Evolutionary conservation across 1,139 yeast genomes (phyloP).

Genomic region (Yamadazyma taylorii): DNA sequence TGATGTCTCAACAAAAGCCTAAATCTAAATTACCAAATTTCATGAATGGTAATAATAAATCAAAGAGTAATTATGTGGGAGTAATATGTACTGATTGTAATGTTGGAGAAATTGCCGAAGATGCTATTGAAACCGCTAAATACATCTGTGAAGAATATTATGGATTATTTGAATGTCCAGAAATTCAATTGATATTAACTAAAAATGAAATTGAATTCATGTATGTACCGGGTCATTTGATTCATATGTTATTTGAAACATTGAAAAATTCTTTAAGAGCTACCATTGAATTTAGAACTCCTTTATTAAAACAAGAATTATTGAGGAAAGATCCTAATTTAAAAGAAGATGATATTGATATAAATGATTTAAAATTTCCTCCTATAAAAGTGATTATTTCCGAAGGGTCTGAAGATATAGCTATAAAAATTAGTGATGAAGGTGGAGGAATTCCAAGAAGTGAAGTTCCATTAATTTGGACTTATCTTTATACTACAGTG

Average conservation of each 20-base stretch:
- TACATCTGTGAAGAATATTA: constrained; percentile 88
- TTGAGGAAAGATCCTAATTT: constrained; percentile 44
- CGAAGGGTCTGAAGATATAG: constrained; percentile 90
- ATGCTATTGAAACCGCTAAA: constrained; percentile 84
- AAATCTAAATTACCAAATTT: constrained; percentile 37
- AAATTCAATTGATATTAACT: constrained; percentile 73
- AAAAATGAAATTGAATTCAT: constrained; percentile 66
- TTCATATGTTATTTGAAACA: constrained; percentile 85
- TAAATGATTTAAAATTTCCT: constrained; percentile 72
- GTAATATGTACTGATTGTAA: constrained; percentile 81
- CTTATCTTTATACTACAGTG: constrained; percentile 87
- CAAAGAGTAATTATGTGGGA: constrained; percentile 66
- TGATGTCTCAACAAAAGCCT: constrained; percentile 58
- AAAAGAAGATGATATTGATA: constrained; percentile 44
- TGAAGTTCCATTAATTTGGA: constrained; percentile 86
- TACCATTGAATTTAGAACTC: constrained; percentile 73
- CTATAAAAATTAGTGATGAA: constrained; percentile 90
- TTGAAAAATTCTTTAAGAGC: constrained; percentile 82
- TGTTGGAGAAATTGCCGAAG: constrained; percentile 75
- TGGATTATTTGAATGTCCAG: constrained; percentile 79
- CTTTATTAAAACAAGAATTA: constrained; percentile 38
- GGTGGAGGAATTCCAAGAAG: constrained; percentile 93
- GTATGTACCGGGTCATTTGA: constrained; percentile 89
- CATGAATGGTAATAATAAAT: constrained; percentile 23
- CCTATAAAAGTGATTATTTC: constrained; percentile 85